Conservation (phyloP, 805 yeast genomes). For the Ogataea nitratoaversa region DNA sequence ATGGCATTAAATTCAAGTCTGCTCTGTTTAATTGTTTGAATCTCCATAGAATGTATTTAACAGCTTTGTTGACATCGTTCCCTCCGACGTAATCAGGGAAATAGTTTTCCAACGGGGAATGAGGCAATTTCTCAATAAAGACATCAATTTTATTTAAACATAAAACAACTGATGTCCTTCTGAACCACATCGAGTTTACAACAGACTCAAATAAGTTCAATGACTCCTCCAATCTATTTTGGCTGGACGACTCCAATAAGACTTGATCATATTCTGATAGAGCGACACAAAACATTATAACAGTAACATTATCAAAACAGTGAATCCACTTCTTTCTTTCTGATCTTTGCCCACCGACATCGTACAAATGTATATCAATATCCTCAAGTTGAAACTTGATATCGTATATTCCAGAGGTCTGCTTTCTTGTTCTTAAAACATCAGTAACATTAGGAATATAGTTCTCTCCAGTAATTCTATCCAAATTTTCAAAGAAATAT, state of each 20-base stretch:
- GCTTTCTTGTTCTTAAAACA: slow-evolving; percentile 81
- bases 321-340: slow-evolving; percentile 98
- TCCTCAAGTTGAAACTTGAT: slow-evolving; percentile 73
- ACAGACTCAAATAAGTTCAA: slow-evolving; percentile 83
- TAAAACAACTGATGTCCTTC: slow-evolving; percentile 77
- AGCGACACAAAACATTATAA: slow-evolving; percentile 88
- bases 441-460: slow-evolving; percentile 76
- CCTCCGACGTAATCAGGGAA: slow-evolving; percentile 94
- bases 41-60: slow-evolving; percentile 86
- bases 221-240: slow-evolving; percentile 77
- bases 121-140: slow-evolving; percentile 77
- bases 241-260: slow-evolving; percentile 69
- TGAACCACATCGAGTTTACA: slow-evolving; percentile 89
- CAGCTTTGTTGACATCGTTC: slow-evolving; percentile 83
- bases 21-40: slow-evolving; percentile 82
- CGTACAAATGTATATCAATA: slow-evolving; percentile 60
- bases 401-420: slow-evolving; percentile 90
- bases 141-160: slow-evolving; percentile 89
- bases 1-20: slow-evolving; percentile 79
- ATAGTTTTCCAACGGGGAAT: slow-evolving; percentile 73
- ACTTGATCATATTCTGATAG: slow-evolving; percentile 88
- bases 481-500: slow-evolving; percentile 67
- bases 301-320: slow-evolving; percentile 88
- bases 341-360: slow-evolving; percentile 94
- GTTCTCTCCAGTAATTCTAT: slow-evolving; percentile 52